Percentiles rank a stretch among this genome's conserved stretches.
Evolutionary conservation across 179 eudicot species (phyloP).

Genomic region (Nepenthes alata): DNA sequence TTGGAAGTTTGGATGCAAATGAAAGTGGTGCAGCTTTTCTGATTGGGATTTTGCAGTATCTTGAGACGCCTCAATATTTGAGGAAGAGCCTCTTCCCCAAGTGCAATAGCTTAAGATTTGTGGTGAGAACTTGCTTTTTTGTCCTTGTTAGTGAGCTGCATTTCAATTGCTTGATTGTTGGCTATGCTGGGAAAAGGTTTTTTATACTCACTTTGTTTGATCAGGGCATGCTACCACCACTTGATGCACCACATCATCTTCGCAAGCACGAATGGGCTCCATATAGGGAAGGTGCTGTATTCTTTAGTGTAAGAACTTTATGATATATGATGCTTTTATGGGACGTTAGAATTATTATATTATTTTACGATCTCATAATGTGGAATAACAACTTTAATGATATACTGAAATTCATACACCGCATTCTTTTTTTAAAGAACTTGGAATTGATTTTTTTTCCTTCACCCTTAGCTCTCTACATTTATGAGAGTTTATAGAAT

Average conservation of each 20-base stretch:
- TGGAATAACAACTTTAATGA: too few relatives aligned
- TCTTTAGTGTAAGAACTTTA: background rate
- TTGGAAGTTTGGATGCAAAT: slow-evolving; percentile 31
- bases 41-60: slow-evolving; percentile 63
- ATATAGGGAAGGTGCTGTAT: slow-evolving; percentile 63
- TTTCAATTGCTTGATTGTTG: background rate
- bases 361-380: too few relatives aligned
- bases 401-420: too few relatives aligned
- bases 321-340: too few relatives aligned
- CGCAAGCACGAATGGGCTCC: slow-evolving; percentile 98
- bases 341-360: too few relatives aligned
- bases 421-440: too few relatives aligned
- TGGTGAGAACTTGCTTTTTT: slow-evolving; percentile 33
- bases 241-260: slow-evolving; percentile 97
- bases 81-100: slow-evolving; percentile 56
- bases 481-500: too few relatives aligned
- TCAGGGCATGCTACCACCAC: slow-evolving; percentile 91
- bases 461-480: too few relatives aligned
- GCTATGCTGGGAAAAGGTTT: background rate
- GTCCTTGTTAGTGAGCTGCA: background rate
- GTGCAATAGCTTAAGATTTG: slow-evolving; percentile 69
- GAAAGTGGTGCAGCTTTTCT: slow-evolving; percentile 82
- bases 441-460: too few relatives aligned
- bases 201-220: slow-evolving; percentile 1
- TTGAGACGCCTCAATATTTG: slow-evolving; percentile 92